phyloP scores from a whole-genome alignment of 2,329 filamentous ascomycete species.

The Neofusicoccum ribis region DNA sequence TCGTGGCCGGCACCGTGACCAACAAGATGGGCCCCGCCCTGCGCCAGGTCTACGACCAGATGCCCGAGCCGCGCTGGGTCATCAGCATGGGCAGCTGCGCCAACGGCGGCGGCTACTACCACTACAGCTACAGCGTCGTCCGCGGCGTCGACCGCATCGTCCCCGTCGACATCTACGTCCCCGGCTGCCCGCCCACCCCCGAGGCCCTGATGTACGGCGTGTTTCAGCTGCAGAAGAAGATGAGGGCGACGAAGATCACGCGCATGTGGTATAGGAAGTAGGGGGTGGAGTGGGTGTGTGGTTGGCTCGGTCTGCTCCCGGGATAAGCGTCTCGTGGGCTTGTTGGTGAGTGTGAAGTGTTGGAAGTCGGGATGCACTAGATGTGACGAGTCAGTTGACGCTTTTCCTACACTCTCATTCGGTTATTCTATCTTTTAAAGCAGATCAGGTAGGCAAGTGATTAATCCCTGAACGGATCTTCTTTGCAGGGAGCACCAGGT shows the following conservation, averaged over 20 bases:
- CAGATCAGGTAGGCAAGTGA: too few species aligned
- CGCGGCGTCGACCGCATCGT: constrained; percentile 77
- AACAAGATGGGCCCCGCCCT: constrained; percentile 96
- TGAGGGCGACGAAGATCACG: constrained; percentile 52
- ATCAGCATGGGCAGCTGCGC: constrained; percentile 82
- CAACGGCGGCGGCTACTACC: constrained; percentile 83
- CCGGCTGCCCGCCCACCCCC: constrained; percentile 65
- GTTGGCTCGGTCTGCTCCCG: too few species aligned
- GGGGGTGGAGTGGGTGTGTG: too few species aligned
- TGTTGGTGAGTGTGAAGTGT: too few species aligned
- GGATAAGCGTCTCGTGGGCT: too few species aligned
- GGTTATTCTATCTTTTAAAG: too few species aligned
- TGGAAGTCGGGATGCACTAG: too few species aligned
- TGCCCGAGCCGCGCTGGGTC: constrained; percentile 89
- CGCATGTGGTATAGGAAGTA: too few species aligned
- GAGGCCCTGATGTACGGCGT: constrained; percentile 62
- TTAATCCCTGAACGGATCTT: too few species aligned
- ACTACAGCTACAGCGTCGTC: constrained; percentile 80
- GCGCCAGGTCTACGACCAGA: constrained; percentile 91
- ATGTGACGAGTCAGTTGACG: too few species aligned
- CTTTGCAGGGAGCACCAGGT: too few species aligned
- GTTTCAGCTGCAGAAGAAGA: constrained; percentile 78
- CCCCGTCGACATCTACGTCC: constrained; percentile 82
- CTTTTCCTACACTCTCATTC: too few species aligned
- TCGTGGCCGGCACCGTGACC: constrained; percentile 87